These are phyloP conservation scores for Allodekkera sacchari DNA, from an alignment of 805 yeast genomes.

Conservation along the genomic window DNA sequence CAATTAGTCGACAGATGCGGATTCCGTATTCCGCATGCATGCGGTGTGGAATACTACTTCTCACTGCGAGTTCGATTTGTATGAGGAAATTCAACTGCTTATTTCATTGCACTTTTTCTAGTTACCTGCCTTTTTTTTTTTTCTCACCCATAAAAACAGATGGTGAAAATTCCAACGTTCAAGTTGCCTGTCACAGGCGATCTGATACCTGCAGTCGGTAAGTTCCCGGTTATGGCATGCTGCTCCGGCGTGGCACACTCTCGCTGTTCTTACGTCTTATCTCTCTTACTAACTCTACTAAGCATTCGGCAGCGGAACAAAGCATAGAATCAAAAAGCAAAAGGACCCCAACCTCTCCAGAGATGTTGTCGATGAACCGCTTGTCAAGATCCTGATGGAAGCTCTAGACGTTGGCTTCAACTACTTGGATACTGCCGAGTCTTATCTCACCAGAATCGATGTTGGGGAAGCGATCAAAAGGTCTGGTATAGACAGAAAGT, in stretches of 20 bases:
- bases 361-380: constrained; percentile 24
- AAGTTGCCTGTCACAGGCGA: constrained; percentile 21
- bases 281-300: no score
- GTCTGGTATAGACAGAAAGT: constrained; percentile 36
- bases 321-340: constrained; percentile 36
- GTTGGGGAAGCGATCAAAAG: constrained; percentile 44
- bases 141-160: background rate
- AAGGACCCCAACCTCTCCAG: constrained; percentile 13
- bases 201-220: constrained; percentile 35
- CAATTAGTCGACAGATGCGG: no score
- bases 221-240: no score
- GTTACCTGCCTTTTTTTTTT: no score
- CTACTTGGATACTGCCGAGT: constrained; percentile 63
- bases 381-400: constrained; percentile 35
- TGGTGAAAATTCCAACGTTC: constrained; percentile 14
- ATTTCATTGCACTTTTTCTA: no score
- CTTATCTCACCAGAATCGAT: constrained; percentile 54
- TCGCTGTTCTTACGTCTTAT: no score
- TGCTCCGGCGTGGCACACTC: no score
- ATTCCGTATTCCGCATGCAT: no score
- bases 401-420: constrained; percentile 46
- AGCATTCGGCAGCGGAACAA: constrained; percentile 52
- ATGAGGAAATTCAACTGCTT: no score
- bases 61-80: no score
- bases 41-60: no score